Conservation (phyloP, 2,329 filamentous ascomycete species). For the Aspergillus latus region DNA sequence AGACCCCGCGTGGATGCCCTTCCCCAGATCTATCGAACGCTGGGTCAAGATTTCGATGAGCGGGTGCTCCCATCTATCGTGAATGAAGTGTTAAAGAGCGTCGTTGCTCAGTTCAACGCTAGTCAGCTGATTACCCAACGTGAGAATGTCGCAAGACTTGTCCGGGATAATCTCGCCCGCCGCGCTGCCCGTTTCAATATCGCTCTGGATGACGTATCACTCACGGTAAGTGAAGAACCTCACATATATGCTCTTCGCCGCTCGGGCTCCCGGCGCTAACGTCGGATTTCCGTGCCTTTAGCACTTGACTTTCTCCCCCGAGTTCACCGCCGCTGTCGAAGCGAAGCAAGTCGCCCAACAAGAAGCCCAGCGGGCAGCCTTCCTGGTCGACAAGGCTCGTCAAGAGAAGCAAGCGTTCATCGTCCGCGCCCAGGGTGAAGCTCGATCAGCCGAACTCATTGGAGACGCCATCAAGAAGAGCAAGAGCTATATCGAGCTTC, state of each 20-base stretch:
- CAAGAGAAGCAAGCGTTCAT: constrained; percentile 99
- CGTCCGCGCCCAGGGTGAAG: constrained; percentile 97
- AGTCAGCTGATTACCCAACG: constrained; percentile 98
- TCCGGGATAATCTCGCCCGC: constrained; percentile 87
- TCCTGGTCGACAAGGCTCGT: constrained; percentile 96
- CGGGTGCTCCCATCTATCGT: constrained; percentile 94
- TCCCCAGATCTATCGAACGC: constrained; percentile 94
- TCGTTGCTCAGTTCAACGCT: constrained; percentile 98
- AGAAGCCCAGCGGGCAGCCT: constrained; percentile 94
- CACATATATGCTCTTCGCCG: not conserved
- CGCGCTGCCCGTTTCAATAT: constrained; percentile 97
- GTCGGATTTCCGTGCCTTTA: constrained; percentile 26
- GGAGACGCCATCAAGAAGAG: constrained; percentile 99
- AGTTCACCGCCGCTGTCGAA: constrained; percentile 68
- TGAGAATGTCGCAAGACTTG: constrained; percentile 89
- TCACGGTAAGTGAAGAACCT: constrained; percentile 66
- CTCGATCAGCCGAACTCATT: constrained; percentile 94
- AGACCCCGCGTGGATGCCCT: constrained; percentile 82
- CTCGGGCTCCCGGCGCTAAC: constrained; percentile 4
- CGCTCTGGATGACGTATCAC: constrained; percentile 90
- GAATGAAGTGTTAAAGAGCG: constrained; percentile 97
- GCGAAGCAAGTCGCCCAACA: constrained; percentile 74
- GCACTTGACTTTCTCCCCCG: constrained; percentile 68
- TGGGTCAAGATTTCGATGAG: constrained; percentile 96
- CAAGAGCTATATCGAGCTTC: constrained; percentile 92